Conservation (phyloP, 495 filamentous ascomycete genomes). For the Delitschia confertaspora region DNA sequence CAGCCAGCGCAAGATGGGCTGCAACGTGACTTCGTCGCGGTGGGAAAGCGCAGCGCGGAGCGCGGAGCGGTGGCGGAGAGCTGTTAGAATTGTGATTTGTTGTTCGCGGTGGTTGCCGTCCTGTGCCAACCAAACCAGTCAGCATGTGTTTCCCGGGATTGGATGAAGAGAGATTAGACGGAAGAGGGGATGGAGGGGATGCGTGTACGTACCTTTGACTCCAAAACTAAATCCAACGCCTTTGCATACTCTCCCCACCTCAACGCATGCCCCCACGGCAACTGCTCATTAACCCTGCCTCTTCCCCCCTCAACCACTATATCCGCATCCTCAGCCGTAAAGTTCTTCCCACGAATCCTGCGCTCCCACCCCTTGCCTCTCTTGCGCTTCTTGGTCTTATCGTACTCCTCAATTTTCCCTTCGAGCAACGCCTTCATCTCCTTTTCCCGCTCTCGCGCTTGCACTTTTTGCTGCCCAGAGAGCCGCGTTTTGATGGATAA, state of each 20-base stretch:
- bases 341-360: constrained; percentile 64
- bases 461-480: constrained; percentile 70
- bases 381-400: constrained; percentile 51
- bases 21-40: constrained; percentile 72
- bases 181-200: neutral
- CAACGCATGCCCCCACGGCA: constrained; percentile 76
- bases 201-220: constrained; percentile 30
- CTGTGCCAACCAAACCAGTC: constrained; percentile 8
- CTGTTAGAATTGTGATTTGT: constrained; percentile 66
- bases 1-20: constrained; percentile 78
- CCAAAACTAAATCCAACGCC: constrained; percentile 72
- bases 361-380: constrained; percentile 61
- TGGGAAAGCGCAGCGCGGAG: constrained; percentile 69
- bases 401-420: constrained; percentile 61
- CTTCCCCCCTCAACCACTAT: constrained; percentile 71
- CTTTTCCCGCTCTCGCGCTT: constrained; percentile 66
- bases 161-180: neutral
- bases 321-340: constrained; percentile 76
- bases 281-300: constrained; percentile 45
- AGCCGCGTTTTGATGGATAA: constrained; percentile 80
- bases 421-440: constrained; percentile 79
- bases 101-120: constrained; percentile 16
- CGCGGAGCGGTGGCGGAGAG: constrained; percentile 80
- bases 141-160: neutral
- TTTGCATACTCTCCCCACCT: constrained; percentile 65